Evolutionary conservation across 2,329 filamentous ascomycete species (phyloP).

Genomic region (Paecilomyces variotii): DNA sequence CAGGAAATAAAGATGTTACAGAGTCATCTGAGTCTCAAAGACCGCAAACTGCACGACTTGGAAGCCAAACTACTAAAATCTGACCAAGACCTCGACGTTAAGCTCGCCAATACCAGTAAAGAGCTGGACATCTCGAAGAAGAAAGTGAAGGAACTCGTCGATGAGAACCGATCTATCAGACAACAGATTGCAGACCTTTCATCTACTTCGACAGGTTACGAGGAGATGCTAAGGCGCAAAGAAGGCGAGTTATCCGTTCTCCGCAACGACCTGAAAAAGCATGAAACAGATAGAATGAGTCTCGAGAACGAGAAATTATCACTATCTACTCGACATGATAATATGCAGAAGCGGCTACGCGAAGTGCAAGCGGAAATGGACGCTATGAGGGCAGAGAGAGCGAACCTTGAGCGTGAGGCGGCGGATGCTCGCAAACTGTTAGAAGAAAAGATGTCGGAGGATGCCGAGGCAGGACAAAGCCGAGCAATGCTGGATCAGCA

Average conservation of each 20-base stretch:
- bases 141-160: slow-evolving; percentile 65
- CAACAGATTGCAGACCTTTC: slow-evolving; percentile 81
- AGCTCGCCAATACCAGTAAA: slow-evolving; percentile 68
- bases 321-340: slow-evolving; percentile 69
- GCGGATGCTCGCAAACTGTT: slow-evolving; percentile 79
- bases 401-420: slow-evolving; percentile 79
- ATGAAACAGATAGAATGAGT: slow-evolving; percentile 68
- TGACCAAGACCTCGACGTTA: slow-evolving; percentile 83
- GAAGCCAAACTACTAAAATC: slow-evolving; percentile 75
- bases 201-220: slow-evolving; percentile 86
- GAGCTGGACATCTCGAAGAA: slow-evolving; percentile 67
- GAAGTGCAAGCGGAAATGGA: slow-evolving; percentile 83
- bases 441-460: slow-evolving; percentile 81
- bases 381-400: slow-evolving; percentile 74
- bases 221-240: slow-evolving; percentile 86
- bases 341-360: slow-evolving; percentile 64
- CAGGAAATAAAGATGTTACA: slow-evolving; percentile 87
- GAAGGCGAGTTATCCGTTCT: slow-evolving; percentile 86
- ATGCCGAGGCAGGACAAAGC: slow-evolving; percentile 74
- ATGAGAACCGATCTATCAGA: slow-evolving; percentile 75
- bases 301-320: slow-evolving; percentile 71
- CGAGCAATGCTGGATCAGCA: slow-evolving; percentile 78
- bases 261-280: slow-evolving; percentile 73
- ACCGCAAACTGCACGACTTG: slow-evolving; percentile 80
- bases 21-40: slow-evolving; percentile 81